Percentiles rank a stretch among this genome's conserved stretches.
phyloP scores from a whole-genome alignment of 805 yeast species.

The Yamadazyma paraphyllophila region DNA sequence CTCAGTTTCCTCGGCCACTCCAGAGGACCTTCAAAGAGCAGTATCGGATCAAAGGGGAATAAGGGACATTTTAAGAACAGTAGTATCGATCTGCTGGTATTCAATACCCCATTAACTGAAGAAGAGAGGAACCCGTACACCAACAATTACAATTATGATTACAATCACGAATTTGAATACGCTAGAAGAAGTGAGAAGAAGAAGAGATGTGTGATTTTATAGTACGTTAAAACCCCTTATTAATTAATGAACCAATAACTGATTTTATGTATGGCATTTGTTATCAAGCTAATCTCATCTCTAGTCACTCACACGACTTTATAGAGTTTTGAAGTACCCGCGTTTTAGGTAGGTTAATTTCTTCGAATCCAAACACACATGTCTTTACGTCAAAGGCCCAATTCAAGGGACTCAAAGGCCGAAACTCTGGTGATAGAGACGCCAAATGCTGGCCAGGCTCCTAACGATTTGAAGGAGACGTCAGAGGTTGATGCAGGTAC shows the following conservation, averaged over 20 bases:
- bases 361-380: not conserved
- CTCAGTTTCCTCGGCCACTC: constrained; percentile 32
- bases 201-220: constrained; percentile 35
- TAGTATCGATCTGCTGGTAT: constrained; percentile 35
- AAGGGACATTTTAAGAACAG: constrained; percentile 38
- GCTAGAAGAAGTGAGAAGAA: constrained; percentile 31
- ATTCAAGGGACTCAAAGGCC: not conserved
- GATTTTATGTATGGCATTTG: not conserved
- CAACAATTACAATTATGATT: constrained; percentile 17
- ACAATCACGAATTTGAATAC: constrained; percentile 43
- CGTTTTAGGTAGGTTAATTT: not conserved
- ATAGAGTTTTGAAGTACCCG: not conserved
- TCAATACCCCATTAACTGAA: constrained; percentile 42
- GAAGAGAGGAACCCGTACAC: constrained; percentile 39
- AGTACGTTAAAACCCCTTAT: not conserved
- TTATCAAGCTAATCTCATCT: not conserved
- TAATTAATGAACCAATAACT: not conserved
- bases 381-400: constrained; percentile 1
- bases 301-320: not conserved
- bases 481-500: constrained; percentile 19
- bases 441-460: not conserved
- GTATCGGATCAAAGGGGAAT: constrained; percentile 20
- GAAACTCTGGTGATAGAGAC: not conserved
- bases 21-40: constrained; percentile 23
- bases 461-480: not conserved